Conservation (phyloP, 129 eudicot genomes). For the Chrysanthemum makinoi region DNA sequence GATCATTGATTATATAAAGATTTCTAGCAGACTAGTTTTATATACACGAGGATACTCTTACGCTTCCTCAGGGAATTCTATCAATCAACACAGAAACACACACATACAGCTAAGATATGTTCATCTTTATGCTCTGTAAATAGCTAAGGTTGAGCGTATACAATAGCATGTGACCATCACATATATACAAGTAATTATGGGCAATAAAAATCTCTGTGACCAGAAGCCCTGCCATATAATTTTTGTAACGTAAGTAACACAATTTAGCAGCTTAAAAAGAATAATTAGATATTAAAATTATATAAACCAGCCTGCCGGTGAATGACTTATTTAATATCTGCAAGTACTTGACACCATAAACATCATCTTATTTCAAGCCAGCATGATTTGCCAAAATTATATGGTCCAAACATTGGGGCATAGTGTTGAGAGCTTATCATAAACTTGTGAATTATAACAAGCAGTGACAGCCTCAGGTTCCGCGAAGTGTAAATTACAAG, state of each 20-base stretch:
- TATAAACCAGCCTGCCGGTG: neutral
- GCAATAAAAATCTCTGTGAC: neutral
- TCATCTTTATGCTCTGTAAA: neutral
- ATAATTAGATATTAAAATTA: neutral
- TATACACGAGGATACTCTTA: neutral
- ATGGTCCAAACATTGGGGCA: neutral
- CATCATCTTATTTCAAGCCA: neutral
- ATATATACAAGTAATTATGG: neutral
- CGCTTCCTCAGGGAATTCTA: too few species aligned
- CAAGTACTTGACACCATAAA: neutral
- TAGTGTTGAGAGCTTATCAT: neutral
- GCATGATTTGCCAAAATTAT: neutral
- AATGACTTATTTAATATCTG: neutral
- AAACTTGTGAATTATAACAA: neutral
- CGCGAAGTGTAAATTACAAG: too few species aligned
- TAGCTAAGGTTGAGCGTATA: neutral
- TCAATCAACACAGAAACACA: too few species aligned
- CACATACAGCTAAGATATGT: neutral
- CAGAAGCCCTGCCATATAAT: constrained; percentile 1
- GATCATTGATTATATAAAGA: constrained; percentile 8
- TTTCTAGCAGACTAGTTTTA: constrained; percentile 1
- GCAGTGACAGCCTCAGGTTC: neutral
- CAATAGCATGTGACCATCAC: neutral
- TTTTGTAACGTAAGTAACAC: neutral
- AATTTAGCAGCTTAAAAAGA: neutral